phyloP scores from a whole-genome alignment of 2,329 filamentous ascomycete species.

The Hypoxylon sp. region DNA sequence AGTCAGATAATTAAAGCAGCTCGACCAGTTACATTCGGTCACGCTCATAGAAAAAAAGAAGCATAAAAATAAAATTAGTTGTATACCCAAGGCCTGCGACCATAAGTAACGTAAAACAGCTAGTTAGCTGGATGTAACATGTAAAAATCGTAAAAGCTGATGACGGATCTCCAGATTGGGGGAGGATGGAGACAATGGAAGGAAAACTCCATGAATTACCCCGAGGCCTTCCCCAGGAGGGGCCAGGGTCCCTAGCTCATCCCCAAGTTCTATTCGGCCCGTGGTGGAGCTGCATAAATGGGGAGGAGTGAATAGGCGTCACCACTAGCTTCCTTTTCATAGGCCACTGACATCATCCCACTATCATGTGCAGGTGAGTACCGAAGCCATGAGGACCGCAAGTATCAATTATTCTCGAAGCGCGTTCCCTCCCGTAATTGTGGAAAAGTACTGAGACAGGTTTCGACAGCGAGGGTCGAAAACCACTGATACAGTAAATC shows the following conservation, averaged over 20 bases:
- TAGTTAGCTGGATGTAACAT: constrained; percentile 12
- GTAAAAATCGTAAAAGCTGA: constrained; percentile 12
- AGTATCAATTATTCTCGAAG: constrained; percentile 18
- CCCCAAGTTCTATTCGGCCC: constrained; percentile 45
- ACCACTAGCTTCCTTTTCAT: constrained; percentile 28
- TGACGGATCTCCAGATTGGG: constrained; percentile 13
- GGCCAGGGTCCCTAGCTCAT: constrained; percentile 35
- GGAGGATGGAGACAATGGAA: constrained; percentile 15
- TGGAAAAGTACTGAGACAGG: constrained; percentile 31
- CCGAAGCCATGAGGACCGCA: constrained; percentile 12
- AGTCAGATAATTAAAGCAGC: constrained; percentile 27
- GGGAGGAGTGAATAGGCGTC: constrained; percentile 28
- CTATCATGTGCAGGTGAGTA: constrained; percentile 35
- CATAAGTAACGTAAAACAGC: constrained; percentile 9
- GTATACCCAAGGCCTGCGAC: not conserved
- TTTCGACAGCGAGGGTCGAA: constrained; percentile 30
- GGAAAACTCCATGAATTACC: constrained; percentile 30
- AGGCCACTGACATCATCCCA: constrained; percentile 44
- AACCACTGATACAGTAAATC: constrained; percentile 22
- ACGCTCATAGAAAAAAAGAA: constrained; percentile 6
- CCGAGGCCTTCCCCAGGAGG: constrained; percentile 38
- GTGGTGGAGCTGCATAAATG: constrained; percentile 40
- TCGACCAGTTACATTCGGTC: constrained; percentile 11
- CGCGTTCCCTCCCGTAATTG: constrained; percentile 13
- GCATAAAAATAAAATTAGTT: constrained; percentile 2